These are phyloP conservation scores for Penicillium sp. DNA, from an alignment of 2,329 filamentous ascomycete species.

Conservation along the genomic window DNA sequence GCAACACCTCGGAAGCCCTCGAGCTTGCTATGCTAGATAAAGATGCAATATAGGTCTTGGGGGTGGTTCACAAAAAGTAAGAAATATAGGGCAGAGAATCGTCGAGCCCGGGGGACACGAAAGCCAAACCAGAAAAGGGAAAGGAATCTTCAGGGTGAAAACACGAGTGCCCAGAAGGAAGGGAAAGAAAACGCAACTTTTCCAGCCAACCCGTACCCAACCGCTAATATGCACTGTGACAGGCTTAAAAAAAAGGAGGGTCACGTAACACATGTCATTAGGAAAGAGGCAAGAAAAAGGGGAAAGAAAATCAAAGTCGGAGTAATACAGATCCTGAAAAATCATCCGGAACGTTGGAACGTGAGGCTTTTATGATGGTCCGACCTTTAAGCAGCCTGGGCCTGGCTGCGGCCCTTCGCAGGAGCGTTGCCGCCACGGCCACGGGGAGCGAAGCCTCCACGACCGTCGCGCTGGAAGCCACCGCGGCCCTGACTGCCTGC, in stretches of 20 bases:
- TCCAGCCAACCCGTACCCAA: slow-evolving; percentile 34
- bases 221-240: slow-evolving; percentile 44
- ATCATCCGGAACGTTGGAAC: slow-evolving; percentile 15
- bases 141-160: slow-evolving; percentile 2
- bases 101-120: slow-evolving; percentile 11
- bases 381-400: slow-evolving; percentile 42
- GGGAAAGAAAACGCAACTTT: slow-evolving; percentile 36
- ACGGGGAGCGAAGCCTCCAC: slow-evolving; percentile 64
- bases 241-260: slow-evolving; percentile 24
- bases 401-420: slow-evolving; percentile 46
- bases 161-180: slow-evolving; percentile 26
- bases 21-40: slow-evolving; percentile 40
- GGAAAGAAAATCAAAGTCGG: slow-evolving; percentile 23
- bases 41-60: slow-evolving; percentile 23
- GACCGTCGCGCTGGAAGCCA: slow-evolving; percentile 66
- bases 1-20: slow-evolving; percentile 23
- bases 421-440: slow-evolving; percentile 61
- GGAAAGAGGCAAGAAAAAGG: slow-evolving; percentile 20
- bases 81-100: slow-evolving; percentile 26
- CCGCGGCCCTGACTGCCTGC: slow-evolving; percentile 62
- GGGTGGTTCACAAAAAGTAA: slow-evolving; percentile 15
- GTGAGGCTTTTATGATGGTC: slow-evolving; percentile 2
- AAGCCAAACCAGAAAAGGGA: slow-evolving; percentile 6
- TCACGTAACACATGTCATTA: slow-evolving; percentile 44
- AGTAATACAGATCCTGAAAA: slow-evolving; percentile 40